phyloP scores from a whole-genome alignment of 2,329 filamentous ascomycete genomes.

The Alternaria triticina region DNA sequence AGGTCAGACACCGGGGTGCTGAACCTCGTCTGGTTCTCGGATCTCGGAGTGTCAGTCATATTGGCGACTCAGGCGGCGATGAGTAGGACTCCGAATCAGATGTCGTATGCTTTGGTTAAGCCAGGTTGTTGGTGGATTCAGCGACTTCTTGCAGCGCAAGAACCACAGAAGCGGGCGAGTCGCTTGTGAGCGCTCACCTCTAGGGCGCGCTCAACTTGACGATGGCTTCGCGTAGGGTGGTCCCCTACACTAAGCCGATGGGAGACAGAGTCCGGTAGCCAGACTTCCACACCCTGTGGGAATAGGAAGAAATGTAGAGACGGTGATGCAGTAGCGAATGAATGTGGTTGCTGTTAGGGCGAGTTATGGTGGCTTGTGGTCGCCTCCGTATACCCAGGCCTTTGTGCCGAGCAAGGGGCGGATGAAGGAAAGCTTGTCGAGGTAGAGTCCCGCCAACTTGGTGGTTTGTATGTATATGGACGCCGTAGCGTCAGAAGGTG shows the following conservation, averaged over 20 bases:
- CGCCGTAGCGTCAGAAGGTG: constrained; percentile 48
- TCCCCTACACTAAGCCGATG: constrained; percentile 54
- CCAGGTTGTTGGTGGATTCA: constrained; percentile 8
- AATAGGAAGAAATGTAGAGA: constrained; percentile 29
- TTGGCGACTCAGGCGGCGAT: constrained; percentile 43
- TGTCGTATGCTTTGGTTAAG: constrained; percentile 9
- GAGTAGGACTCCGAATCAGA: constrained; percentile 30
- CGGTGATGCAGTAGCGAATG: constrained; percentile 23
- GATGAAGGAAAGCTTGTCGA: constrained; percentile 73
- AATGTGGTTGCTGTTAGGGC: constrained; percentile 43
- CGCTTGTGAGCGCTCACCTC: constrained; percentile 62
- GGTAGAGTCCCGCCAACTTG: constrained; percentile 92
- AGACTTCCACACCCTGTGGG: constrained; percentile 35
- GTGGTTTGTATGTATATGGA: constrained; percentile 61
- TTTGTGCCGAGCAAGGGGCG: constrained; percentile 91
- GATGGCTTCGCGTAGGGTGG: constrained; percentile 55
- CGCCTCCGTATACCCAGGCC: constrained; percentile 95
- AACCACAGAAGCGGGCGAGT: constrained; percentile 51
- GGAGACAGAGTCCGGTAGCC: constrained; percentile 29
- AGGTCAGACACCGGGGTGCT: constrained; percentile 79
- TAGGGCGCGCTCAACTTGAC: constrained; percentile 59
- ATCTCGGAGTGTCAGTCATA: constrained; percentile 65
- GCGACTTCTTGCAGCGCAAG: constrained; percentile 40
- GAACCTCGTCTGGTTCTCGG: constrained; percentile 72
- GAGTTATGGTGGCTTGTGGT: constrained; percentile 93